Conservation (phyloP, 192 early-diverging fungal species). For the Coemansia sp. region DNA sequence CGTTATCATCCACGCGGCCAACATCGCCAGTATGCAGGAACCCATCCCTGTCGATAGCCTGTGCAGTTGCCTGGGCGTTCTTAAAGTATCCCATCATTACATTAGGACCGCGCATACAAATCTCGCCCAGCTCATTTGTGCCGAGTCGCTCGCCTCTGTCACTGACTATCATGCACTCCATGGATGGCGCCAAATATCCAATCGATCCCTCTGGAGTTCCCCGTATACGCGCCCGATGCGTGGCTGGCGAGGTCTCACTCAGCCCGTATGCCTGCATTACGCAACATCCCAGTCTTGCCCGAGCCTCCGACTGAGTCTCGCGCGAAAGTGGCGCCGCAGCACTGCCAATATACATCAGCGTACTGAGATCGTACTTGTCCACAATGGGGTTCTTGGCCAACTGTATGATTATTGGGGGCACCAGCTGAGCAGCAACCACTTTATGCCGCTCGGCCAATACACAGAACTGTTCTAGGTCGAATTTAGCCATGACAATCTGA, state of each 20-base stretch:
- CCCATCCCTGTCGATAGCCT: conserved; percentile 71
- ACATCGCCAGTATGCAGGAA: conserved; percentile 89
- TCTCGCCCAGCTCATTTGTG: conserved; percentile 70
- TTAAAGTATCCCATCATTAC: conserved; percentile 88
- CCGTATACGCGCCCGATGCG: conserved; percentile 27
- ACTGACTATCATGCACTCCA: conserved; percentile 73
- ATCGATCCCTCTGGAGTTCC: conserved; percentile 57
- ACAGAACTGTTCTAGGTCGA: conserved; percentile 67
- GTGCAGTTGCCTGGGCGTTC: conserved; percentile 73
- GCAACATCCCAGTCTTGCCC: conserved; percentile 41
- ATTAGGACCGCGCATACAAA: conserved; percentile 85
- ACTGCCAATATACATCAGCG: conserved; percentile 62
- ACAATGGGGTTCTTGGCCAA: conserved; percentile 78
- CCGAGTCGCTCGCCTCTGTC: conserved; percentile 69
- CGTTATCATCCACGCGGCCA: conserved; percentile 64
- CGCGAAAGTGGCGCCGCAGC: conserved; percentile 81
- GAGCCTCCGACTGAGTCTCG: conserved; percentile 64
- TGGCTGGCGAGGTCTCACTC: conserved; percentile 61
- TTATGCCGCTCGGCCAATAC: conserved; percentile 68
- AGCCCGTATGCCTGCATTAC: conserved; percentile 69
- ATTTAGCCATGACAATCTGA: conserved; percentile 77
- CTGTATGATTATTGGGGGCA: conserved; percentile 69
- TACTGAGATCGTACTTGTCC: conserved; percentile 71
- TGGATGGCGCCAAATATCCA: conserved; percentile 74
- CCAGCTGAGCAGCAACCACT: conserved; percentile 64